Percentiles rank a stretch among this genome's conserved stretches.
These are phyloP conservation scores for Camellia granthamiana DNA, from an alignment of 148 eudicot genomes.

Conservation along the genomic window DNA sequence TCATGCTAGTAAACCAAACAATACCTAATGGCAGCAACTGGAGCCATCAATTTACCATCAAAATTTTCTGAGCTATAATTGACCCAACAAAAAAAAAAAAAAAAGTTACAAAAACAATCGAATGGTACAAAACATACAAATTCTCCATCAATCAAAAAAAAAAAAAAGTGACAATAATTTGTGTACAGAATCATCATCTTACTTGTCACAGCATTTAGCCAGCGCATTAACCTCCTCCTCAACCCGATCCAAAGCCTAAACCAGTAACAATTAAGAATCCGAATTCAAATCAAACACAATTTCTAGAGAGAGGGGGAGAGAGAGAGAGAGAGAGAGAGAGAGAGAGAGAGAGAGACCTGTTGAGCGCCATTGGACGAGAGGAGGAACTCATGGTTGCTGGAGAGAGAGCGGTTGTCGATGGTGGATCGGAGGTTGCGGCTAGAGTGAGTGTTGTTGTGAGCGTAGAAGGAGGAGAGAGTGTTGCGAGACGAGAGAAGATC, in stretches of 20 bases:
- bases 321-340: slow-evolving; percentile 12
- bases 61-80: no score
- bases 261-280: neutral
- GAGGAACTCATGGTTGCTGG: slow-evolving; percentile 77
- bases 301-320: neutral
- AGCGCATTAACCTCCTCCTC: slow-evolving; percentile 93
- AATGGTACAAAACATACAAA: neutral
- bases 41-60: no score
- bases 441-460: no score
- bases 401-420: slow-evolving; percentile 82
- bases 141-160: neutral
- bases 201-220: slow-evolving; percentile 91
- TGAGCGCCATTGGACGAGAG: slow-evolving; percentile 74
- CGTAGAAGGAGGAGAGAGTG: slow-evolving; percentile 50
- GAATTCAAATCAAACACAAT: neutral
- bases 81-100: no score
- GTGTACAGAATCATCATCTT: slow-evolving; percentile 16
- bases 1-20: no score
- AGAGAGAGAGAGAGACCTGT: slow-evolving; percentile 40
- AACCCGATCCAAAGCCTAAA: slow-evolving; percentile 93
- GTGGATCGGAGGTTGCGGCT: slow-evolving; percentile 91
- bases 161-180: neutral
- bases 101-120: neutral
- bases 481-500: slow-evolving; percentile 79
- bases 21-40: no score